Conservation (phyloP, 208 protist species). For the Acanthamoeba lenticulata region DNA sequence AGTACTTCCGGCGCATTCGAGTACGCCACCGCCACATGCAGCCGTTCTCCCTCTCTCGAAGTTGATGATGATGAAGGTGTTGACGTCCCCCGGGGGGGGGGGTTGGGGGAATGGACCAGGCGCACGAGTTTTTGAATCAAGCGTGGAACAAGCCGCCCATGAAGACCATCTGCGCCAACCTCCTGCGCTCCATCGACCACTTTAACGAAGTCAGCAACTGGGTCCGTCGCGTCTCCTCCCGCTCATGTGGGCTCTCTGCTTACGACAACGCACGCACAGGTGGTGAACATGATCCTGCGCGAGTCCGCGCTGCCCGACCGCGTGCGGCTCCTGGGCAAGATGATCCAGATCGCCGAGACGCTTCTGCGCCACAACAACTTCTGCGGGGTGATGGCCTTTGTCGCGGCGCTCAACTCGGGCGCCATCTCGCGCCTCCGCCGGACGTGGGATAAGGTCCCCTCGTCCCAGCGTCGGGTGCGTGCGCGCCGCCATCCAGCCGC, state of each 20-base stretch:
- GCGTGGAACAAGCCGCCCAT: slow-evolving; percentile 4
- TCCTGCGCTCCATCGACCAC: not conserved
- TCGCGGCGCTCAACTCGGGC: not conserved
- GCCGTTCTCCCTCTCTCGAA: too few relatives aligned
- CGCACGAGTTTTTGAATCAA: not conserved
- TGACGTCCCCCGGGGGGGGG: too few relatives aligned
- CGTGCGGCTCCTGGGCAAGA: not conserved
- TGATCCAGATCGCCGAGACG: not conserved
- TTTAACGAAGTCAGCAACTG: not conserved
- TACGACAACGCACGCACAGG: not conserved
- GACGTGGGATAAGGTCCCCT: not conserved
- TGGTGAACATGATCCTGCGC: not conserved
- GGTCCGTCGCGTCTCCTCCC: not conserved
- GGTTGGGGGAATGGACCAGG: not conserved
- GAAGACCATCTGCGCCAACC: slow-evolving; percentile 8
- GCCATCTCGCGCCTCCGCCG: not conserved
- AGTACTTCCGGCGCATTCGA: not conserved
- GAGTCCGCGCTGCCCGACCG: not conserved
- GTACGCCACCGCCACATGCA: not conserved
- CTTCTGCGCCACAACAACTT: not conserved
- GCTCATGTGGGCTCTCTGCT: too few relatives aligned
- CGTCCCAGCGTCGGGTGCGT: not conserved
- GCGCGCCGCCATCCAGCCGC: too few relatives aligned
- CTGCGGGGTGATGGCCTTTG: not conserved
- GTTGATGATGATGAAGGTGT: too few relatives aligned